A percentile compares a stretch with the other conserved stretches of the same genome.
These are phyloP conservation scores for Phascolomyces articulosus DNA, from an alignment of 371 early-diverging fungal species.

Conservation along the genomic window DNA sequence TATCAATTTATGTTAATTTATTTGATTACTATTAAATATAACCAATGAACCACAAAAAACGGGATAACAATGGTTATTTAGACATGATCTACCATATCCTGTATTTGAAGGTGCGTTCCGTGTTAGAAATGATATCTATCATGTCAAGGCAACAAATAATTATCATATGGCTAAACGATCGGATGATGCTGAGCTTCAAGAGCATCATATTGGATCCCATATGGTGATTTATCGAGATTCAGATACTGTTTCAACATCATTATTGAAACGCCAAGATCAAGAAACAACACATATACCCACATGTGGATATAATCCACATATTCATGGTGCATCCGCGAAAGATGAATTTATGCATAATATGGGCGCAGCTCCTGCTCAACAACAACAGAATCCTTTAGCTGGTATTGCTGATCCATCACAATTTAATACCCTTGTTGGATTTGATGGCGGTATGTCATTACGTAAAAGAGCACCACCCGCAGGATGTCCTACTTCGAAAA, in stretches of 20 bases:
- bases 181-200: conserved; percentile 56
- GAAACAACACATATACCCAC: conserved; percentile 5
- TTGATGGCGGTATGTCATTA: conserved; percentile 10
- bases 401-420: neutral
- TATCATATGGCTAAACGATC: conserved; percentile 63
- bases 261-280: conserved; percentile 14
- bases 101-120: conserved; percentile 72
- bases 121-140: conserved; percentile 60
- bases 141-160: conserved; percentile 61
- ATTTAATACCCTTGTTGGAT: neutral
- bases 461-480: conserved; percentile 35
- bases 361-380: neutral
- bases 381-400: neutral
- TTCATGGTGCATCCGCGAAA: neutral
- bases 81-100: conserved; percentile 39
- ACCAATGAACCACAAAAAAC: too few relatives aligned
- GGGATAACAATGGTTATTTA: too few relatives aligned
- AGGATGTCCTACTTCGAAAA: conserved; percentile 47
- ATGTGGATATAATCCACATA: conserved; percentile 40
- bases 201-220: conserved; percentile 21
- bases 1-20: too few relatives aligned
- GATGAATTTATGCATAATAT: neutral
- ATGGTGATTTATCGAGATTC: conserved; percentile 77
- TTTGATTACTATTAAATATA: neutral
- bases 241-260: conserved; percentile 40